Conservation (phyloP, 2,329 filamentous ascomycete genomes). For the Fusarium burgessii region DNA sequence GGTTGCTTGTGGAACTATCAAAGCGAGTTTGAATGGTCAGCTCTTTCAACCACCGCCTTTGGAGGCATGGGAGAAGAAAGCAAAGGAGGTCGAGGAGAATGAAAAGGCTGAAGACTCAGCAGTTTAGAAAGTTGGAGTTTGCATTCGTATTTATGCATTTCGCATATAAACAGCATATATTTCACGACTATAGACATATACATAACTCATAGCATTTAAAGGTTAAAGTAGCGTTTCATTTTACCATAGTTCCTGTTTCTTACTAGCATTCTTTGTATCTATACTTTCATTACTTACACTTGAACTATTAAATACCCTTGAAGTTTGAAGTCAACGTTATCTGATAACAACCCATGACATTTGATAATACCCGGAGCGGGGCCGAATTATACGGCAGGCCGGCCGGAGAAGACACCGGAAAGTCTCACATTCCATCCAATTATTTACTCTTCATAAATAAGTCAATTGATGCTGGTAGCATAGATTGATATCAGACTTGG, state of each 20-base stretch:
- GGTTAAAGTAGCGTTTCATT: fast-evolving
- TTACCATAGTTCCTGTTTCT: fast-evolving
- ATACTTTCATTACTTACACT: not conserved
- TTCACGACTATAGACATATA: not conserved
- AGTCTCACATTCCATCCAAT: not conserved
- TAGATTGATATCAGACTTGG: not conserved
- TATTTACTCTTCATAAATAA: not conserved
- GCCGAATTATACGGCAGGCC: slow-evolving; percentile 9
- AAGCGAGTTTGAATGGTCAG: slow-evolving; percentile 8
- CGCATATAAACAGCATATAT: not conserved
- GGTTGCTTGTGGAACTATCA: slow-evolving; percentile 24
- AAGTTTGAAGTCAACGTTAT: slow-evolving; percentile 10
- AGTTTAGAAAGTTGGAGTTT: not conserved
- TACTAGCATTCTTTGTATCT: too few relatives aligned
- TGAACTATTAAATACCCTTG: not conserved
- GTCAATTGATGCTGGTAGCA: not conserved
- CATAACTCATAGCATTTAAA: not conserved
- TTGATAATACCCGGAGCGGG: slow-evolving; percentile 18
- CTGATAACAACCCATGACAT: not conserved
- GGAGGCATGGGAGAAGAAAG: slow-evolving; percentile 13
- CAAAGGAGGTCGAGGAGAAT: not conserved
- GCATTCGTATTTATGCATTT: not conserved
- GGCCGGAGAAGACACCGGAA: not conserved
- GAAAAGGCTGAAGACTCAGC: not conserved
- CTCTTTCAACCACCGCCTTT: slow-evolving; percentile 20